Evolutionary conservation across 805 yeast species (phyloP).

Genomic region (Kodamaea kakaduensis): DNA sequence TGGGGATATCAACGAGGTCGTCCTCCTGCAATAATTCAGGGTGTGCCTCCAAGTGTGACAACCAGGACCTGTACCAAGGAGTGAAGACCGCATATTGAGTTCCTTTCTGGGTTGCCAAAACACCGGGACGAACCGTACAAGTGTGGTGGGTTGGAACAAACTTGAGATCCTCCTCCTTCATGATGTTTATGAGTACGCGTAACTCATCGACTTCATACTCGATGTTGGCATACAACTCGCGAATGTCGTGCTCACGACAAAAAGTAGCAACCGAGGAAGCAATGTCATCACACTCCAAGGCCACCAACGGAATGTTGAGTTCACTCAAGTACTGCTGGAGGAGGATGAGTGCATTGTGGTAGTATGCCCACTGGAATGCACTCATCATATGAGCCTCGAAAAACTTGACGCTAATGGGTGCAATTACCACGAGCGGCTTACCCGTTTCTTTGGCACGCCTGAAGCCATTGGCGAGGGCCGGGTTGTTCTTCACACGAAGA

Average conservation of each 20-base stretch:
- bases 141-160: constrained; percentile 29
- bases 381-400: constrained; percentile 42
- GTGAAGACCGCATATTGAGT: constrained; percentile 42
- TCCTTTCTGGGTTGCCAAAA: constrained; percentile 31
- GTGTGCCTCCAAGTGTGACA: constrained; percentile 20
- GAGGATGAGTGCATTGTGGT: constrained; percentile 27
- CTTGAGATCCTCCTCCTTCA: constrained; percentile 6
- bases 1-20: neutral
- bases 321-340: constrained; percentile 27
- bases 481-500: constrained; percentile 43
- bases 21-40: neutral
- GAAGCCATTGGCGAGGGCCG: constrained; percentile 35
- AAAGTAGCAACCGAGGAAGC: constrained; percentile 21
- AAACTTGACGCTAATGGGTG: constrained; percentile 38
- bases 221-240: constrained; percentile 32
- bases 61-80: constrained; percentile 42
- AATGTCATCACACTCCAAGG: constrained; percentile 34
- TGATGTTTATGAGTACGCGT: constrained; percentile 22
- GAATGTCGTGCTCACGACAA: constrained; percentile 19
- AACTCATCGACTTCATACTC: constrained; percentile 47
- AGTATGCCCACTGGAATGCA: constrained; percentile 39
- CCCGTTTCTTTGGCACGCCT: constrained; percentile 23
- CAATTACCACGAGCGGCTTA: constrained; percentile 38
- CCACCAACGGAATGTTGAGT: constrained; percentile 37
- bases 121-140: constrained; percentile 40